phyloP scores from a whole-genome alignment of 2,329 filamentous ascomycete species.

The Sclerotinia borealis region DNA sequence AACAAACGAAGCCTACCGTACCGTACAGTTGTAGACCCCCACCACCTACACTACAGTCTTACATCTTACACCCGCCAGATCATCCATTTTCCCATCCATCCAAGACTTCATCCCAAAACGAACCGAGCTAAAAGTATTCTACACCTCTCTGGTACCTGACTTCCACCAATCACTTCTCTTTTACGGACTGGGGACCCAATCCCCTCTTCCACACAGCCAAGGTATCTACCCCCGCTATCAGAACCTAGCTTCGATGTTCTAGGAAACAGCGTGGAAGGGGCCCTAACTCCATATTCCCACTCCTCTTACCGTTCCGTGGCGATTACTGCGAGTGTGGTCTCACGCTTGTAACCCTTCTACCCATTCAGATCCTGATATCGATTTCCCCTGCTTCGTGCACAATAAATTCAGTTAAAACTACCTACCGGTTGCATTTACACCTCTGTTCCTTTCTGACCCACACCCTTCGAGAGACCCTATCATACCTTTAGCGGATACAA shows the following conservation, averaged over 20 bases:
- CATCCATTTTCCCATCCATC: background rate
- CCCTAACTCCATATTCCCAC: constrained; percentile 2
- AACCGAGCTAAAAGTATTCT: background rate
- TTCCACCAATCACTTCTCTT: background rate
- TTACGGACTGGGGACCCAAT: background rate
- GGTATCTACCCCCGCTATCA: constrained; percentile 4
- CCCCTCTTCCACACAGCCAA: background rate
- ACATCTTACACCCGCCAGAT: background rate
- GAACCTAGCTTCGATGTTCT: background rate
- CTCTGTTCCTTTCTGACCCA: constrained; percentile 9
- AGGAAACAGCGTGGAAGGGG: constrained; percentile 6
- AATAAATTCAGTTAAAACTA: background rate
- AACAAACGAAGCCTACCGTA: background rate
- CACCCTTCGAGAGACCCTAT: constrained; percentile 10
- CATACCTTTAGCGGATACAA: constrained; percentile 10
- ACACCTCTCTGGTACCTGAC: too few species aligned
- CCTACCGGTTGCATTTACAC: constrained; percentile 3
- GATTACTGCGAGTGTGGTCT: constrained; percentile 6
- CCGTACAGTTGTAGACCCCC: too few species aligned
- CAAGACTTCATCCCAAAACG: background rate
- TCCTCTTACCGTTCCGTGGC: constrained; percentile 8
- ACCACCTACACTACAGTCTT: too few species aligned
- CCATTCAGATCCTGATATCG: constrained; percentile 2
- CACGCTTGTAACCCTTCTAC: background rate
- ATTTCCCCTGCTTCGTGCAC: constrained; percentile 5